Evolutionary conservation across 768 basidiomycete genomes (phyloP), one percentile per base, ranked within the genome.

Genomic region (Heimioporus sp.): DNA sequence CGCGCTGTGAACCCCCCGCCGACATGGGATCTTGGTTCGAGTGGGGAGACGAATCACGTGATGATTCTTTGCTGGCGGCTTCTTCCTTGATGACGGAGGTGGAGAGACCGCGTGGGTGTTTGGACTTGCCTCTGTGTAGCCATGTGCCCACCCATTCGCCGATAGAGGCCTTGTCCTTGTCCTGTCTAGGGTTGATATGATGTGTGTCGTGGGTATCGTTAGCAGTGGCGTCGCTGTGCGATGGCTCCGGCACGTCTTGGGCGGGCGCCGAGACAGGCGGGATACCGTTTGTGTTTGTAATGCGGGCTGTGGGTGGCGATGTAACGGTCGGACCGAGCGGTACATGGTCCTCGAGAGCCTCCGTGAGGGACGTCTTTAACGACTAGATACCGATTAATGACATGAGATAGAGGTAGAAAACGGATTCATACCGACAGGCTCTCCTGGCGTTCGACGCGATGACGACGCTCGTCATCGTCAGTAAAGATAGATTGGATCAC

Each of bases 71-170:
- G 55, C 51, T 55, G 16, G 47, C 31, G 1, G 41, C 30, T 38
- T 67, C 63, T 34, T 69, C 61, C 37, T 57, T 71, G 55, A 58
- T 63, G 37, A 54, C 13, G 8, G 51, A 15, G 9, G 52, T 43
- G 20, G 61, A 45, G n/a, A 65, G 16, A 43, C 59, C 50, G 20
- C 66, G 62, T n/a, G 59, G 53, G 16, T 56, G 54, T 51, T 65
- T 73, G 34, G 63, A 42, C 56, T 69, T 80, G 32, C 80, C 76
- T 63, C 83, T 84, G 16, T 71, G 74, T 77, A 87, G 85, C 83
- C 81, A 87, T 0, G 80, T 82, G 0, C 88, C 87, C 77, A 90
- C 81, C 89, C 89, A 91, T 43, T 86, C 84, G 17, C 85, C 82
- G 43, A 88, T 59, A 3, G 65, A 66, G 10, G 70, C 60, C 48